phyloP scores from a whole-genome alignment of 78 protist genomes.

The Capsaspora owczarzaki region DNA sequence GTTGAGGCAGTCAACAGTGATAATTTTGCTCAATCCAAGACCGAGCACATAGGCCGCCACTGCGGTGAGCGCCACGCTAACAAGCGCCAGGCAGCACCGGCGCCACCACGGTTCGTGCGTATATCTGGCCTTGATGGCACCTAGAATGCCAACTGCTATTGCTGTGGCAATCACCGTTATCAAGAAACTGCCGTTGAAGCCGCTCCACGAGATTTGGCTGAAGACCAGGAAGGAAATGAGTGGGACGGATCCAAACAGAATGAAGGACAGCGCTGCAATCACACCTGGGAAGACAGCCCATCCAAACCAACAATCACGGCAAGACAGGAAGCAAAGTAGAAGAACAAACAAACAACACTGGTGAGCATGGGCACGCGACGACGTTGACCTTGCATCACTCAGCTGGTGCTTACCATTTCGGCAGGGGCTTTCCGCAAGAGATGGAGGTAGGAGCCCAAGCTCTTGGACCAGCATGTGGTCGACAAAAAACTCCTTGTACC shows the following conservation, averaged over 20 bases:
- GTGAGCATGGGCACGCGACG: background rate
- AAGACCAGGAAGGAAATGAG: slow-evolving; percentile 17
- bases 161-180: slow-evolving; percentile 35
- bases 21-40: too few relatives aligned
- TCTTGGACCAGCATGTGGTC: slow-evolving; percentile 44
- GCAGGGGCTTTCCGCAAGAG: slow-evolving; percentile 9
- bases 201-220: slow-evolving; percentile 25
- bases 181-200: slow-evolving; percentile 21
- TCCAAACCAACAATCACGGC: too few relatives aligned
- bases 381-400: background rate
- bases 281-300: too few relatives aligned
- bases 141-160: slow-evolving; percentile 28
- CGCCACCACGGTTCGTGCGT: slow-evolving; percentile 31
- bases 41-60: slow-evolving; percentile 51
- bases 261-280: slow-evolving; percentile 2
- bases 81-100: slow-evolving; percentile 33
- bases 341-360: background rate
- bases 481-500: slow-evolving; percentile 20
- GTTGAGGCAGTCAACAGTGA: too few relatives aligned
- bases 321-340: background rate
- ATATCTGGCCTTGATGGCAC: slow-evolving; percentile 38
- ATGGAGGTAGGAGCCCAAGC: slow-evolving; percentile 33
- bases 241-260: slow-evolving; percentile 28
- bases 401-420: background rate
- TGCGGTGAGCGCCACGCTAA: slow-evolving; percentile 56